Conservation (phyloP, 1,139 yeast species). For the Saccharomycopsis hybrid region DNA sequence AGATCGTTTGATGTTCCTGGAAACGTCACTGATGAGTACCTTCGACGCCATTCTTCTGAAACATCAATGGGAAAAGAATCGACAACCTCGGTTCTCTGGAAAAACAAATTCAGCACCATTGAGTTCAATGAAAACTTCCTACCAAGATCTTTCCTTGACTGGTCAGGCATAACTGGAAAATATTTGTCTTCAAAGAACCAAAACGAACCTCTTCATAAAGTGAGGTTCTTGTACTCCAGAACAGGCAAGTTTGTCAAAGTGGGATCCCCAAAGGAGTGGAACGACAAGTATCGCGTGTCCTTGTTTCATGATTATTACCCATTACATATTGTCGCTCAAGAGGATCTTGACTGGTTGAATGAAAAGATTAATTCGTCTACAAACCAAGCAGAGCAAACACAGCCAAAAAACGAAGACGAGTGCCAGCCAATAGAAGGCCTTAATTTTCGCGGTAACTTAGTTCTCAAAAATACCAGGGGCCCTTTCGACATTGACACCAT, state of each 20-base stretch:
- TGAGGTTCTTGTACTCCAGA: constrained; percentile 29
- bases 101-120: constrained; percentile 11
- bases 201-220: constrained; percentile 22
- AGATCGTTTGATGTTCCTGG: constrained; percentile 29
- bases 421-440: not conserved
- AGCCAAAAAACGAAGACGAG: not conserved
- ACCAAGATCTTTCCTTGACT: constrained; percentile 7
- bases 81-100: constrained; percentile 21
- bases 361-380: constrained; percentile 16
- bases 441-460: constrained; percentile 9
- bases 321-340: constrained; percentile 32
- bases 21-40: constrained; percentile 26
- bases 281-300: constrained; percentile 23
- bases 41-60: constrained; percentile 21
- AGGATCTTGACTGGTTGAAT: constrained; percentile 30
- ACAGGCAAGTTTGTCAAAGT: constrained; percentile 31
- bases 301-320: constrained; percentile 42
- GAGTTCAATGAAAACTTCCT: constrained; percentile 1
- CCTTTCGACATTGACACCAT: constrained; percentile 9
- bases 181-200: constrained; percentile 25
- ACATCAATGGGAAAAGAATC: constrained; percentile 19
- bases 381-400: no score
- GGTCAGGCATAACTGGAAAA: constrained; percentile 17
- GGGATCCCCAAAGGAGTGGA: constrained; percentile 25
- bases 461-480: not conserved